Conservation (phyloP, 257 asterid species). For the Vinca minor region DNA sequence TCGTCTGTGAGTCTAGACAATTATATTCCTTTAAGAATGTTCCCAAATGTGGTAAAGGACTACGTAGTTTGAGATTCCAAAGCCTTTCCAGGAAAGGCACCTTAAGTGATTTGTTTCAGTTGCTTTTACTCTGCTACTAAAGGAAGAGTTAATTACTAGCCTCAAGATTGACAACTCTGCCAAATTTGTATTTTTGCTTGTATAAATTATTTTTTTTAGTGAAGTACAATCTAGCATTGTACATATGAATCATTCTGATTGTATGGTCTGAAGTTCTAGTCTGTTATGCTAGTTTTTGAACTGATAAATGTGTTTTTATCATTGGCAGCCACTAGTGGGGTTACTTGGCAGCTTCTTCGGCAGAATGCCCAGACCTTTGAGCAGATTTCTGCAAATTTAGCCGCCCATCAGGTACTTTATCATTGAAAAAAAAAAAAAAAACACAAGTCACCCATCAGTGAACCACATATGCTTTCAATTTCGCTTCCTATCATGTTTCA, state of each 20-base stretch:
- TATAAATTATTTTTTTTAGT: background rate
- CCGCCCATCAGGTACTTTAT: slow-evolving; percentile 48
- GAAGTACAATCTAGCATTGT: background rate
- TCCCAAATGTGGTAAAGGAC: background rate
- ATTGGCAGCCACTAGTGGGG: slow-evolving; percentile 35
- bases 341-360: slow-evolving; percentile 55
- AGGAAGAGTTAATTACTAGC: background rate
- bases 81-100: background rate
- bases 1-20: background rate
- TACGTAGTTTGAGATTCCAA: background rate
- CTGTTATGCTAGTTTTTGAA: background rate
- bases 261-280: background rate
- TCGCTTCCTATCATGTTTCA: background rate
- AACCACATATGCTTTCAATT: background rate
- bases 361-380: slow-evolving; percentile 62
- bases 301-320: slow-evolving; percentile 1
- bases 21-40: background rate
- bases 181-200: background rate
- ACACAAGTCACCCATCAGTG: slow-evolving; percentile 54
- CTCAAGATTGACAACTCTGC: background rate
- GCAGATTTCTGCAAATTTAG: slow-evolving; percentile 61
- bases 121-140: background rate
- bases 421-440: no score
- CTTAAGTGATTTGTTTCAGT: background rate
- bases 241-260: background rate